Evolutionary conservation across 805 yeast genomes (phyloP).

Genomic region (Myxozyma neotropica): DNA sequence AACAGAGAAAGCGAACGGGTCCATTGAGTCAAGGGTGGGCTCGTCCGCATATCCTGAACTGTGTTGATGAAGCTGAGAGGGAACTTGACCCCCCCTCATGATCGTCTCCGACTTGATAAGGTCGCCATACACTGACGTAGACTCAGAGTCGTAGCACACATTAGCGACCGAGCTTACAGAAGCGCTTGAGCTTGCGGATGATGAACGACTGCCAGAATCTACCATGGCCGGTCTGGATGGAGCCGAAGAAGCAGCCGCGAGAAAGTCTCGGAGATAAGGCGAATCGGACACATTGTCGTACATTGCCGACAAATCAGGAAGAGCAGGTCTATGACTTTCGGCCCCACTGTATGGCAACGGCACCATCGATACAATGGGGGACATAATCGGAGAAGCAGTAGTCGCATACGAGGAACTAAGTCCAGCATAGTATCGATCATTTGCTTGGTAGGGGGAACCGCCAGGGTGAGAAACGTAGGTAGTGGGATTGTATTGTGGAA

Average conservation of each 20-base stretch:
- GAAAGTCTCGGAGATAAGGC: constrained; percentile 7
- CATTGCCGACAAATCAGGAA: constrained; percentile 5
- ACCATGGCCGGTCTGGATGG: neutral
- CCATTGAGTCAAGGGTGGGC: neutral
- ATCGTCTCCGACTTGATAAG: neutral
- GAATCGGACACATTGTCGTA: constrained; percentile 3
- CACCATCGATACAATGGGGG: neutral
- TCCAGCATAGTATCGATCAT: neutral
- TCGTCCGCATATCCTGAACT: neutral
- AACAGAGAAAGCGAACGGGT: neutral
- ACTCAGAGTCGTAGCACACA: constrained; percentile 6
- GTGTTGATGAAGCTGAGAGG: neutral
- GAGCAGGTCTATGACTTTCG: neutral
- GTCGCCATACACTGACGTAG: neutral
- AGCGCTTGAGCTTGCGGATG: constrained; percentile 2
- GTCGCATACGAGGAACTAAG: neutral
- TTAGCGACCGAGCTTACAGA: neutral
- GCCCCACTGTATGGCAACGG: neutral
- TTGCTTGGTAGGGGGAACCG: neutral
- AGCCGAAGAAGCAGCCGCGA: constrained; percentile 7
- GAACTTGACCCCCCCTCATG: neutral
- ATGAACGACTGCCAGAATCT: neutral
- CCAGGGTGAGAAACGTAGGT: neutral
- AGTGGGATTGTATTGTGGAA: neutral
- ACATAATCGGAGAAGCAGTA: neutral